Evolutionary conservation across 2,329 filamentous ascomycete species (phyloP), one percentile per base, ranked within the genome.

Genomic region (Chaetomium olivaceum): DNA sequence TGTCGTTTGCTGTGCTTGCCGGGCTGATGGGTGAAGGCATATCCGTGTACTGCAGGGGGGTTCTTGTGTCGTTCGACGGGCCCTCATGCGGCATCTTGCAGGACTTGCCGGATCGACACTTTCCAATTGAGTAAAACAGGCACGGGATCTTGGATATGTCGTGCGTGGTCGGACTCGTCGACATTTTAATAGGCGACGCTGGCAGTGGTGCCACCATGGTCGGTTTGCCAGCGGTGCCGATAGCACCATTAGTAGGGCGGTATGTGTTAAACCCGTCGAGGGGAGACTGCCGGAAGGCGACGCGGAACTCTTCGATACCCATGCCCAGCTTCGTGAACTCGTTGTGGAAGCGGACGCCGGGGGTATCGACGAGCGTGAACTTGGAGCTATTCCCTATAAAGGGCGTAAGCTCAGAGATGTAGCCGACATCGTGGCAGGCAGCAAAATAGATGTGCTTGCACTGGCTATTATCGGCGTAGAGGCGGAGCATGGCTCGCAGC

Each of bases 381-480:
- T 81, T 80, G 27, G 84, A 79, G 8, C 76, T 74, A 64, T 80
- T 79, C 52, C 81, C 81, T 52, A 76, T 77, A 70, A 84, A 83
- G 8, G 83, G 82, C 5, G 80, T 82, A 29, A 89, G 76, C 57
- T 87, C 80, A 8, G 83, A 81, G 55, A 87, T 75, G 72, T 89
- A 88, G 59, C 83, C 82, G 27, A 79, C 79, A 69, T 89, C 85
- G 69, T 89, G 86, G 70, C 87, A 89, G 48, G 82, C 86, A 5
- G 85, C 87, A 64, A 88, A 85, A 71, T 85, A 85, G 43, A 90
- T 86, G 72, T 88, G 87, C 69, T 85, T 86, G 77, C 87, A 90
- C 71, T 88, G 84, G 3, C 80, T 76, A 69, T 85, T 86, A 55
- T 87, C 82, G 39, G 80, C 81, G 67, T 86, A 87, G 1, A 87